Evolutionary conservation across 257 asterid genomes (phyloP).

Genomic region (Solanum chilense): DNA sequence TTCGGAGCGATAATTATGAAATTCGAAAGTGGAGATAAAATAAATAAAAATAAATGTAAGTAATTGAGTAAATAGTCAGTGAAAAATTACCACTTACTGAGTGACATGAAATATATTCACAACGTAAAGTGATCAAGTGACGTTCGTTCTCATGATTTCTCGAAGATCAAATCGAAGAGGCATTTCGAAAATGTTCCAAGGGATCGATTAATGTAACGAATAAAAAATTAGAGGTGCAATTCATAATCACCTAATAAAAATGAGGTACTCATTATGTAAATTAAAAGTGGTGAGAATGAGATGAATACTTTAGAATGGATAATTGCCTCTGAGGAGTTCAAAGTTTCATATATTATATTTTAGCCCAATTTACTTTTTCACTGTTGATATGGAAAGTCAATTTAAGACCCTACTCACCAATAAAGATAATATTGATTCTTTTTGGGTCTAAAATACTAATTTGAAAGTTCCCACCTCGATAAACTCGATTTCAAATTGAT

Average conservation of each 20-base stretch:
- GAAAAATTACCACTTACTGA: not conserved
- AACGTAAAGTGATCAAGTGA: not conserved
- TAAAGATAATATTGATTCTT: not conserved
- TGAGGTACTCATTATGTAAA: not conserved
- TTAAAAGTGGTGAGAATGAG: not conserved
- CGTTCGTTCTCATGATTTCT: not conserved
- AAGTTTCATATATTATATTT: not conserved
- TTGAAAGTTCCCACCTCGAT: not conserved
- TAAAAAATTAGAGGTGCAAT: not conserved
- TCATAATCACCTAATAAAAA: not conserved
- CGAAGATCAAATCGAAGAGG: not conserved
- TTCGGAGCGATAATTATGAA: not conserved
- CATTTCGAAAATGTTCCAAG: not conserved
- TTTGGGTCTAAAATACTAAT: not conserved
- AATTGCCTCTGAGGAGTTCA: not conserved
- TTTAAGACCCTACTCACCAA: not conserved
- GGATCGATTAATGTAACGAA: not conserved
- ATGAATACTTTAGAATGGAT: not conserved
- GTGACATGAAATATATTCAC: not conserved
- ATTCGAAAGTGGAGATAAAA: not conserved
- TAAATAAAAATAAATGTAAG: not conserved
- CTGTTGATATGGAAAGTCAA: not conserved
- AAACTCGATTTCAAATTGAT: not conserved
- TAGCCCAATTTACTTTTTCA: conserved; percentile 1
- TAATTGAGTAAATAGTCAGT: not conserved